Conservation (phyloP, 371 early-diverging fungal genomes). For the Haplosporangium sp. region DNA sequence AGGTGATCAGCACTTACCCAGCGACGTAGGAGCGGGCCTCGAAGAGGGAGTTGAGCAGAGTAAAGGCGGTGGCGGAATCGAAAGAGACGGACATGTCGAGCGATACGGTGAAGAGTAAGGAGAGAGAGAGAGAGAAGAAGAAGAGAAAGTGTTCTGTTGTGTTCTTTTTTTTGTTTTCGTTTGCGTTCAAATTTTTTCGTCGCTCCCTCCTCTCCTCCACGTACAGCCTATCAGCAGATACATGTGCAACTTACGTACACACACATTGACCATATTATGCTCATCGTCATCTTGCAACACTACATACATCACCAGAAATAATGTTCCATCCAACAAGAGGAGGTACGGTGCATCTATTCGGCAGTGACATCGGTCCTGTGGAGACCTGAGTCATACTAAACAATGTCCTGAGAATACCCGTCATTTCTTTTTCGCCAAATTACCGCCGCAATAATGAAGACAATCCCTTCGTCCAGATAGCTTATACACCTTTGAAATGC, state of each 20-base stretch:
- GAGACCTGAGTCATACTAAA: not conserved
- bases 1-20: conserved; percentile 64
- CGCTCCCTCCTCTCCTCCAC: not conserved
- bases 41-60: conserved; percentile 81
- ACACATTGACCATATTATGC: not conserved
- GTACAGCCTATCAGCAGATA: not conserved
- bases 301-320: not conserved
- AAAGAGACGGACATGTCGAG: conserved; percentile 72
- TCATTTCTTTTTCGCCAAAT: too few species aligned
- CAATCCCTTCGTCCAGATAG: not conserved
- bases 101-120: conserved; percentile 20
- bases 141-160: conserved; percentile 1
- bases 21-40: conserved; percentile 83
- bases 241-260: not conserved
- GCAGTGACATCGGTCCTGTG: not conserved
- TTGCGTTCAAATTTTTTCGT: not conserved
- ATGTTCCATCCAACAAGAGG: conserved; percentile 57
- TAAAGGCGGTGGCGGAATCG: conserved; percentile 68
- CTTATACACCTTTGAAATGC: not conserved
- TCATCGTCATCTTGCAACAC: not conserved
- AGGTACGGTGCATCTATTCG: conserved; percentile 10
- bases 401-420: too few species aligned
- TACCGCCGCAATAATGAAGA: not conserved
- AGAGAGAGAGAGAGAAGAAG: conserved; percentile 23
- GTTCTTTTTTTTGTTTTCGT: too few species aligned